phyloP scores from a whole-genome alignment of 2,329 filamentous ascomycete genomes.

The Mycosphaerella arachidis region DNA sequence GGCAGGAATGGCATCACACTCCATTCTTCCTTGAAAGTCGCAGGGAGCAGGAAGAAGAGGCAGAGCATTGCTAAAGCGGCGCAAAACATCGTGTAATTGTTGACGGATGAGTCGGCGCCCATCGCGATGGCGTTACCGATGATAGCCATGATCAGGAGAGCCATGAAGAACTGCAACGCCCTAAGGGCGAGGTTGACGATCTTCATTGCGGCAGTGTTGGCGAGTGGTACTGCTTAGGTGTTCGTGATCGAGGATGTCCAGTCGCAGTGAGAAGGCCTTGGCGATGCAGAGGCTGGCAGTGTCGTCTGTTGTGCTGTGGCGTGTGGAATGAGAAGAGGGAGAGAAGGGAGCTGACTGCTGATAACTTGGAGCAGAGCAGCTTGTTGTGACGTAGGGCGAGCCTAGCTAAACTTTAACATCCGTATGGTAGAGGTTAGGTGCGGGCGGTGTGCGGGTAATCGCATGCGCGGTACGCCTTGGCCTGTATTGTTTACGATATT shows the following conservation, averaged over 20 bases:
- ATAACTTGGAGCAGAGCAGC: neutral
- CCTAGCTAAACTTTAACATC: neutral
- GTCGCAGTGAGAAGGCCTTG: neutral
- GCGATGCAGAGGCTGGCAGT: neutral
- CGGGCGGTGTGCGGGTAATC: too few relatives aligned
- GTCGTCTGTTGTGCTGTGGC: neutral
- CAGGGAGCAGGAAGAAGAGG: constrained; percentile 58
- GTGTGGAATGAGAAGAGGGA: neutral
- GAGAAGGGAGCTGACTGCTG: neutral
- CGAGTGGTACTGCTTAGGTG: neutral
- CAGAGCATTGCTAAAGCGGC: constrained; percentile 62
- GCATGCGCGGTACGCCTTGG: too few relatives aligned
- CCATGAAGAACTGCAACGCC: constrained; percentile 52
- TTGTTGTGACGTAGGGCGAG: neutral
- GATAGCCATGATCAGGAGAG: constrained; percentile 57
- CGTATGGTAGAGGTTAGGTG: neutral
- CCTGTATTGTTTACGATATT: too few relatives aligned
- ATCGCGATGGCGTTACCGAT: constrained; percentile 62
- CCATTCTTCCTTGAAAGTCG: constrained; percentile 51
- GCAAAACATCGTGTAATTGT: constrained; percentile 66
- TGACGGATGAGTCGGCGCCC: constrained; percentile 43
- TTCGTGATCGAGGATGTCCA: neutral
- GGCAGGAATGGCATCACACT: constrained; percentile 49
- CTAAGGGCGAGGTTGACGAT: constrained; percentile 6
- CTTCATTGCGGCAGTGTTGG: constrained; percentile 8